Percentiles rank a stretch among this genome's conserved stretches.
Conservation (phyloP, 495 filamentous ascomycete species). For the Neurospora sp. region DNA sequence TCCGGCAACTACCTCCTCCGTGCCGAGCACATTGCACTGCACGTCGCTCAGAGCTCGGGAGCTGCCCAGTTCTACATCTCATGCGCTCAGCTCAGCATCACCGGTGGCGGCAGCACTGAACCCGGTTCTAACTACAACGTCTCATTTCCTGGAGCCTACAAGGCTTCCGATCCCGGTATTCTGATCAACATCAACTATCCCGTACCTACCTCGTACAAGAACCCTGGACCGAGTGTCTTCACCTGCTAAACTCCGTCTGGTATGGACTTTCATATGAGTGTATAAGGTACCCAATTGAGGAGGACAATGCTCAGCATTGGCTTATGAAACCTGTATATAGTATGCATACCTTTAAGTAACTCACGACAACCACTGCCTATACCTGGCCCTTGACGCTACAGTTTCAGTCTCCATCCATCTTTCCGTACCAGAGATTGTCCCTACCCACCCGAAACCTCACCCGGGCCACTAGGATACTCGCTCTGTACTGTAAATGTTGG, state of each 20-base stretch:
- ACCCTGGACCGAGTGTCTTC: slow-evolving; percentile 33
- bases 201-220: slow-evolving; percentile 30
- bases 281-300: background rate
- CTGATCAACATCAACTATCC: slow-evolving; percentile 36
- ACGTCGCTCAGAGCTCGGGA: slow-evolving; percentile 29
- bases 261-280: slow-evolving; percentile 15
- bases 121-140: slow-evolving; percentile 21
- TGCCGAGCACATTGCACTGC: slow-evolving; percentile 47
- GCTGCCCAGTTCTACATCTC: slow-evolving; percentile 44
- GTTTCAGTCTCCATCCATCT: background rate
- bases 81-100: slow-evolving; percentile 30
- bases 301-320: background rate
- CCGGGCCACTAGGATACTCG: background rate
- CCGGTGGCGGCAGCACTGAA: slow-evolving; percentile 29
- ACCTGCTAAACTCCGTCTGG: slow-evolving; percentile 15
- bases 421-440: background rate
- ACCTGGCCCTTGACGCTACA: background rate
- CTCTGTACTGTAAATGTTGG: background rate
- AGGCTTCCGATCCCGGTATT: slow-evolving; percentile 30
- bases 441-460: background rate
- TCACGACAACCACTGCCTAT: background rate
- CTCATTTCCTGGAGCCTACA: slow-evolving; percentile 32
- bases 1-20: slow-evolving; percentile 48
- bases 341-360: background rate
- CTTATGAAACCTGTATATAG: background rate